Percentiles rank a stretch among this genome's conserved stretches.
phyloP scores from a whole-genome alignment of 2,329 filamentous ascomycete genomes.

The Celoporthe dispersa region DNA sequence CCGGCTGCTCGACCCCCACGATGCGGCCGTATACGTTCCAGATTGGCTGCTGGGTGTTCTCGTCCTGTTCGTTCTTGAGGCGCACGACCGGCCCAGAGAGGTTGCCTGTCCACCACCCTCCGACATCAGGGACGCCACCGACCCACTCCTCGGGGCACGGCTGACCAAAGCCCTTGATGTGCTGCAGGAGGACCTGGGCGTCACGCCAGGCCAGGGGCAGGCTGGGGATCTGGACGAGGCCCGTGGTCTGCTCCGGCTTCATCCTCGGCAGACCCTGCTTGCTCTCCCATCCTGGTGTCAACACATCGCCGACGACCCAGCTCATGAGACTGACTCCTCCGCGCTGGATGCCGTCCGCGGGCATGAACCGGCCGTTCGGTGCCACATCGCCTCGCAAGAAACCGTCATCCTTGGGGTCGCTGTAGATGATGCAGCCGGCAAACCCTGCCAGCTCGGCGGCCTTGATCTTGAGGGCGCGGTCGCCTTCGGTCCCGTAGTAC shows the following conservation, averaged over 20 bases:
- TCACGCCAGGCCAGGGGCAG: slow-evolving; percentile 89
- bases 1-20: slow-evolving; percentile 77
- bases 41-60: slow-evolving; percentile 79
- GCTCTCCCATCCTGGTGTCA: slow-evolving; percentile 86
- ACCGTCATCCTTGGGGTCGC: slow-evolving; percentile 84
- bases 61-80: slow-evolving; percentile 85
- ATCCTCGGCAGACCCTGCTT: slow-evolving; percentile 67
- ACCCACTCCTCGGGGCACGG: slow-evolving; percentile 72
- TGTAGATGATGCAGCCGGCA: slow-evolving; percentile 88
- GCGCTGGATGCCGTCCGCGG: slow-evolving; percentile 80
- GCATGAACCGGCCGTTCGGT: slow-evolving; percentile 80
- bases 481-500: slow-evolving; percentile 74
- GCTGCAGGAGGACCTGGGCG: slow-evolving; percentile 77
- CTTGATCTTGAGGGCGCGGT: slow-evolving; percentile 83
- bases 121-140: slow-evolving; percentile 75
- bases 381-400: slow-evolving; percentile 74
- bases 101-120: slow-evolving; percentile 85
- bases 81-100: slow-evolving; percentile 75
- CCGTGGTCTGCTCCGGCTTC: slow-evolving; percentile 70
- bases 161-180: slow-evolving; percentile 75
- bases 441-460: slow-evolving; percentile 87
- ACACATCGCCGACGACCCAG: slow-evolving; percentile 86
- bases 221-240: slow-evolving; percentile 83
- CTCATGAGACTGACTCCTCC: slow-evolving; percentile 80
- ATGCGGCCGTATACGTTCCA: slow-evolving; percentile 92